Base-by-base conservation (phyloP, 257 asterid species). In the Galeopsis tetrahit region DNA sequence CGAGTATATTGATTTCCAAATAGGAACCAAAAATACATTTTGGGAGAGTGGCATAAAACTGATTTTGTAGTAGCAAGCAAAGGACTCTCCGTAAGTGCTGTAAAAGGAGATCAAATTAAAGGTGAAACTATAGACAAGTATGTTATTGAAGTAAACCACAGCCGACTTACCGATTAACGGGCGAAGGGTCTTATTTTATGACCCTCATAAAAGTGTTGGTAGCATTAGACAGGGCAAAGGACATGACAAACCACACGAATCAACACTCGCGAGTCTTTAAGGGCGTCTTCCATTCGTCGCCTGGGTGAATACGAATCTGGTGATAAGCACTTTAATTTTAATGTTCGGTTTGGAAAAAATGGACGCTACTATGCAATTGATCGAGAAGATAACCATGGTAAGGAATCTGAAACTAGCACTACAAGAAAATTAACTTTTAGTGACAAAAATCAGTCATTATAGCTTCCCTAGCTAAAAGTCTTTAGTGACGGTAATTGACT, bases 91-190 rank as follows among this genome's bases (percentile, higher is more conserved):
- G 11, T 0, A 63, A 3, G 7, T 65, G 70, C 2, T 17, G 5
- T 2, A 65, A 0, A 17, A 21, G 70, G 0, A 59, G 1, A 3
- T 13, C 11, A n/a, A n/a, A n/a, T n/a, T n/a, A 0, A 14, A 5
- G 21, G 6, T 5, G 6, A 43, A 10, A n/a, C 71, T 66, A 13
- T 46, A 66, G 1, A 66, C 7, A 0, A 66, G 11, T 0, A 66
- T 66, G 11, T 66, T 46, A 15, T 66, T 46, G 8, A 66, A 66
- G 35, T 66, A 66, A 1, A 66, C 51, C 6, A 44, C 13, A 44
- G 8, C 1, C 3, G 8, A 44, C 8, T 44, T 44, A 44, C 13
- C 51, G 51, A 44, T 44, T 5, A 44, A 44, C 8, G 51, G 51
- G 51, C 11, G 7, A 5, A 44, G 8, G 2, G 51, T 44, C 10